Evolutionary conservation across 768 basidiomycete species (phyloP), one percentile per base, ranked within the genome.

Genomic region (Collybiopsis luxurians): DNA sequence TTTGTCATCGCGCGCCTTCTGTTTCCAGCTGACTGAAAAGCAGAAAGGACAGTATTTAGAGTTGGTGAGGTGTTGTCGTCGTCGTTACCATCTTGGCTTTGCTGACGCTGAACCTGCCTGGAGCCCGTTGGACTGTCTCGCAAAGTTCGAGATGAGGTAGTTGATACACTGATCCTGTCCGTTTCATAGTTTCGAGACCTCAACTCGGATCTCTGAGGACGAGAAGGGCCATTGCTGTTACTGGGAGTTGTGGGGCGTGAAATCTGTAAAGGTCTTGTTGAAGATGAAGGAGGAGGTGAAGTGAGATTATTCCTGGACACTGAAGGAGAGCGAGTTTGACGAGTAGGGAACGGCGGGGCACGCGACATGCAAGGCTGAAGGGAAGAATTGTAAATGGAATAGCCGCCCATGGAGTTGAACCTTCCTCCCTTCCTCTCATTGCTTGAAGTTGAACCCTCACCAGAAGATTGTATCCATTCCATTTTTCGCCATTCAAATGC

Each of bases 181-280:
- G 81, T 73, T 48, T 86, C 84, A 21, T 83, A 79, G 53, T 71
- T 68, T 55, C 85, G 78, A 53, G 73, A 74, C 66, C 88, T 78
- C 39, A 85, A 70, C 48, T 87, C 88, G 13, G 87, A 89, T 65
- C 87, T 74, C 65, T 83, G 81, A 13, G 88, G 88, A 46, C 87
- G 80, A 49, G 80, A 74, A 17, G 87, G 87, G 17, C 81, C 82
- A 59, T 73, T 71, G 10, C 78, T 61, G 67, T 75, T 81, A 63
- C 71, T 76, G 55, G 82, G 81, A 31, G 82, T 83, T 42, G 76
- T 77, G 26, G 84, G 81, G 58, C 78, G 75, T 49, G 82, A 79
- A 63, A 88, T 83, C 64, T 87, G 85, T 15, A 87, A 73, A 9
- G 87, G 88, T 55, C 81, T 69, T 17, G 78, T 83, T 15, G 73